phyloP scores from a whole-genome alignment of 805 yeast genomes.

The Metschnikowia similis region DNA sequence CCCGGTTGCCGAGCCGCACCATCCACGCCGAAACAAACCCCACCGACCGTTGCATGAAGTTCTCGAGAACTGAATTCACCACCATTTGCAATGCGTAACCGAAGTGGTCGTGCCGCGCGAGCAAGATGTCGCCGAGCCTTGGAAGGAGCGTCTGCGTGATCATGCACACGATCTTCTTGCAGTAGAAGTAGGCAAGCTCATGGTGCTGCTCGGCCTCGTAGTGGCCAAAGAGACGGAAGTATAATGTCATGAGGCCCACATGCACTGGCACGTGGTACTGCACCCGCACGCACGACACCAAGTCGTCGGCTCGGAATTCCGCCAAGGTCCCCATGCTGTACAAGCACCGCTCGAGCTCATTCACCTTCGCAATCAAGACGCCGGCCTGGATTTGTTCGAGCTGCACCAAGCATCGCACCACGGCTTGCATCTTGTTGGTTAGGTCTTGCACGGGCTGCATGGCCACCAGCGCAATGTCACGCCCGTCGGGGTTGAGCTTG shows the following conservation, averaged over 20 bases:
- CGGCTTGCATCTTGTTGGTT: constrained; percentile 4
- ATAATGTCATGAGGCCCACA: constrained; percentile 9
- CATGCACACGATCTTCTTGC: constrained; percentile 12
- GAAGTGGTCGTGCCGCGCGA: constrained; percentile 7
- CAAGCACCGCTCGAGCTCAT: constrained; percentile 10
- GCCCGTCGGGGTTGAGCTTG: constrained; percentile 4
- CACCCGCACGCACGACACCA: constrained; percentile 1
- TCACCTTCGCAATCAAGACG: constrained; percentile 7
- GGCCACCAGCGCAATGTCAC: constrained; percentile 2
- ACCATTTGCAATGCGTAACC: constrained; percentile 10
- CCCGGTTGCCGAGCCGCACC: constrained; percentile 10
- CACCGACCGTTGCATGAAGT: constrained; percentile 13
- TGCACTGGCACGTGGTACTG: constrained; percentile 9
- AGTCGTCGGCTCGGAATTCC: not conserved
- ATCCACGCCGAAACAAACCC: constrained; percentile 8
- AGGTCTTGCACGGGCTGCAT: constrained; percentile 4
- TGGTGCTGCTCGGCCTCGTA: constrained; percentile 10
- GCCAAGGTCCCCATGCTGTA: constrained; percentile 3
- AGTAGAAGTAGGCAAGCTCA: constrained; percentile 12
- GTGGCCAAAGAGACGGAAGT: constrained; percentile 14
- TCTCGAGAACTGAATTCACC: constrained; percentile 10
- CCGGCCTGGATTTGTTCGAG: constrained; percentile 2
- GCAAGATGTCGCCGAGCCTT: constrained; percentile 6
- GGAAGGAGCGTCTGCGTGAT: constrained; percentile 13
- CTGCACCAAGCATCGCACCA: constrained; percentile 5